phyloP scores from a whole-genome alignment of 2,329 filamentous ascomycete genomes.

The Trichothecium sympodiale region DNA sequence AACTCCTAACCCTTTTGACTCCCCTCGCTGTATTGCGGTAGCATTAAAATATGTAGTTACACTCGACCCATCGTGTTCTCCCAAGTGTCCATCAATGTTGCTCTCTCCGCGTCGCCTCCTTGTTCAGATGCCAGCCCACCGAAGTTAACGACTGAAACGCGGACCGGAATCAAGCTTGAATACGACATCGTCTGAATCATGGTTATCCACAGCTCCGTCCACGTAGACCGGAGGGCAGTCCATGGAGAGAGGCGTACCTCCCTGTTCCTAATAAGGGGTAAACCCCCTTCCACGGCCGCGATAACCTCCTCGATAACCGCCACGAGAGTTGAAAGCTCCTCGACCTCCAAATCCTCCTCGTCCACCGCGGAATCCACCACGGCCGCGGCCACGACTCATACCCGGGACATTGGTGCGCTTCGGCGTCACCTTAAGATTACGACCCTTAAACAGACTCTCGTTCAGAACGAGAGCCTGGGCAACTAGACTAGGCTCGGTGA shows the following conservation, averaged over 20 bases:
- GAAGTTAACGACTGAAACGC: too few relatives aligned
- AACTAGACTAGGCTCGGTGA: conserved; percentile 85
- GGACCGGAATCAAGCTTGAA: too few relatives aligned
- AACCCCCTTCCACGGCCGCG: conserved; percentile 55
- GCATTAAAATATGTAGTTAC: conserved; percentile 1
- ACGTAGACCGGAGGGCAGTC: conserved; percentile 1
- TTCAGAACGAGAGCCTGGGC: conserved; percentile 90
- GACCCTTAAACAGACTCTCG: conserved; percentile 88
- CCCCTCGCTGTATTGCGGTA: conserved; percentile 1
- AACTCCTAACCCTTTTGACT: conserved; percentile 3
- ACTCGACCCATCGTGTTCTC: neutral
- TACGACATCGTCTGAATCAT: neutral
- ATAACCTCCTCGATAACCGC: conserved; percentile 57
- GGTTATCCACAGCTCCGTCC: neutral
- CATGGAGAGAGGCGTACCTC: conserved; percentile 9
- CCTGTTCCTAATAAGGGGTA: conserved; percentile 48
- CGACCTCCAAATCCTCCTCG: conserved; percentile 42
- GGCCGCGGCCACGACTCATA: conserved; percentile 71
- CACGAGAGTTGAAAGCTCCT: conserved; percentile 25
- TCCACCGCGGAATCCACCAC: conserved; percentile 39
- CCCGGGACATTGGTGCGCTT: conserved; percentile 96
- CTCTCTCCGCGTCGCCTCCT: neutral
- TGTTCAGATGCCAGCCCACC: neutral
- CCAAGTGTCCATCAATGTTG: neutral
- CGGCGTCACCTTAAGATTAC: conserved; percentile 87